Conservation (phyloP, 495 filamentous ascomycete species). For the Penicillium manginii region DNA sequence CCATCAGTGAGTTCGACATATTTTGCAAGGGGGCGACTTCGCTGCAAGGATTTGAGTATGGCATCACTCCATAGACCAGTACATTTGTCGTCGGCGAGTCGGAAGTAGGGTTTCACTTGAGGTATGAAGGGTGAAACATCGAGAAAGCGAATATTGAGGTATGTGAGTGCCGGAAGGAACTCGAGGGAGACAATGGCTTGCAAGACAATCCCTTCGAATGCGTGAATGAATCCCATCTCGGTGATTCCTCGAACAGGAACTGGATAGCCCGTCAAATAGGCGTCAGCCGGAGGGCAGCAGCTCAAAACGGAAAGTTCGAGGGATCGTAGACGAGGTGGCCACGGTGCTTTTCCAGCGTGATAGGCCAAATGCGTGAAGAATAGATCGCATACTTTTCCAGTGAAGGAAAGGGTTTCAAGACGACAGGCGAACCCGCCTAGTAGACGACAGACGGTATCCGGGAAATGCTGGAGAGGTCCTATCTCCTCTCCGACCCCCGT, state of each 20-base stretch:
- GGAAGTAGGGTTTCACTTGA: slow-evolving; percentile 68
- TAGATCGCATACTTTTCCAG: slow-evolving; percentile 64
- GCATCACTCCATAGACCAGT: slow-evolving; percentile 38
- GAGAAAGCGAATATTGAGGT: slow-evolving; percentile 70
- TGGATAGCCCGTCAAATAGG: too few species aligned
- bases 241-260: not conserved
- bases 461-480: not conserved
- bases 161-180: slow-evolving; percentile 54
- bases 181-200: slow-evolving; percentile 61
- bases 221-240: not conserved
- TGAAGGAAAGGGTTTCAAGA: slow-evolving; percentile 67
- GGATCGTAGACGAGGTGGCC: not conserved
- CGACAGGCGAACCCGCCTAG: slow-evolving; percentile 38
- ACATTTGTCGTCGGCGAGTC: slow-evolving; percentile 57
- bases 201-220: slow-evolving; percentile 49
- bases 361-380: slow-evolving; percentile 52
- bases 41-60: slow-evolving; percentile 59
- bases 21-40: slow-evolving; percentile 54
- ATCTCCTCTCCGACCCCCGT: slow-evolving; percentile 39
- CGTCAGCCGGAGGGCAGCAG: not conserved
- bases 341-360: slow-evolving; percentile 8
- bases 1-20: slow-evolving; percentile 49
- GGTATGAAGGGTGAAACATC: slow-evolving; percentile 61
- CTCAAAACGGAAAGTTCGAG: not conserved
- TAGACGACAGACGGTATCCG: not conserved